These are phyloP conservation scores for Kappamyces sp. DNA, from an alignment of 192 early-diverging fungal genomes.

Conservation along the genomic window DNA sequence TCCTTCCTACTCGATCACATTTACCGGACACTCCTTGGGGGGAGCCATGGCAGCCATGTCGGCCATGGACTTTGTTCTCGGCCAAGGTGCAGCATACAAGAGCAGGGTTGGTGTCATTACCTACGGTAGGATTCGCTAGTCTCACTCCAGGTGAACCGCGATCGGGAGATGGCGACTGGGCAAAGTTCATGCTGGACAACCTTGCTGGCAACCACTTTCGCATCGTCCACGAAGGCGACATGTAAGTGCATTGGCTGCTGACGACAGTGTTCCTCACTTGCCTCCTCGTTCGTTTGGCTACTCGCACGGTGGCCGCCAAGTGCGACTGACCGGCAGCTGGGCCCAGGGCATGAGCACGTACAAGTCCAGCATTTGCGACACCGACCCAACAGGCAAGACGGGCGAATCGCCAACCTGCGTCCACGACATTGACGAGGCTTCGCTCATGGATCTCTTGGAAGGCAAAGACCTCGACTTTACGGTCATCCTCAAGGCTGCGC, in stretches of 20 bases:
- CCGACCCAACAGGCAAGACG: too few species aligned
- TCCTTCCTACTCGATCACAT: constrained; percentile 14
- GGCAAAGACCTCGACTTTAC: too few species aligned
- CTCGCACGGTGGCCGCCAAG: background rate
- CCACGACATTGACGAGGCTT: too few species aligned
- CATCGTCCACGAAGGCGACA: background rate
- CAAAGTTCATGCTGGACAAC: constrained; percentile 3
- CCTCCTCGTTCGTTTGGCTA: constrained; percentile 10
- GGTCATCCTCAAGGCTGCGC: too few species aligned
- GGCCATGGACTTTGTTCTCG: constrained; percentile 6
- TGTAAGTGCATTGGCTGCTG: background rate
- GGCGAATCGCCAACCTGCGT: too few species aligned
- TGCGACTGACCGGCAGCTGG: too few species aligned
- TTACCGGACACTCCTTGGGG: constrained; percentile 22
- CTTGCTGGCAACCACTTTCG: constrained; percentile 10
- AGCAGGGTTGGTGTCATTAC: background rate
- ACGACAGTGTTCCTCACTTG: constrained; percentile 18
- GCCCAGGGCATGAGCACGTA: too few species aligned
- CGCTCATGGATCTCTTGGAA: too few species aligned
- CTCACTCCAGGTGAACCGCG: constrained; percentile 14
- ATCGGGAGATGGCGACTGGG: constrained; percentile 3
- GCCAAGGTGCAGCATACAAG: background rate
- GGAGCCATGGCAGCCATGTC: constrained; percentile 13
- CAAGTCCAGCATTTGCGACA: too few species aligned
- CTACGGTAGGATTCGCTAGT: constrained; percentile 2